Conservation (phyloP, 2,329 filamentous ascomycete genomes). For the Eutypella sp. region DNA sequence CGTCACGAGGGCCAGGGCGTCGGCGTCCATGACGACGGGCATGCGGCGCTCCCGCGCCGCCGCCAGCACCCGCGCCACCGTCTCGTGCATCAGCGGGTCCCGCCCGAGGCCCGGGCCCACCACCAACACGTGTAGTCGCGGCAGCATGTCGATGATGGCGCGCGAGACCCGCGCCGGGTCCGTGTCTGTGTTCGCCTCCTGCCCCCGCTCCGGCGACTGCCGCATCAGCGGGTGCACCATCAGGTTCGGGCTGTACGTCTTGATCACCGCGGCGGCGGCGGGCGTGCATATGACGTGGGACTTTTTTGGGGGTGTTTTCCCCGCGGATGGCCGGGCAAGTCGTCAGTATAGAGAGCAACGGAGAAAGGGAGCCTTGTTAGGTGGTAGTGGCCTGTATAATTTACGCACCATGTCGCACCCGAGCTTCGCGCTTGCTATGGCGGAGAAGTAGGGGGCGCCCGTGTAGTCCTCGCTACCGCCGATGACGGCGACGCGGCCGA, state of each 20-base stretch:
- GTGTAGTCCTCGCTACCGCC: constrained; percentile 96
- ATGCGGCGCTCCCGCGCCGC: constrained; percentile 69
- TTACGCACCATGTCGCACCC: constrained; percentile 78
- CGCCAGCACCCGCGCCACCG: constrained; percentile 70
- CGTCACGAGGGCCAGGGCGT: constrained; percentile 76
- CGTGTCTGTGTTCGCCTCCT: constrained; percentile 44
- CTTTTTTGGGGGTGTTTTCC: constrained; percentile 36
- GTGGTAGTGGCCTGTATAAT: neutral
- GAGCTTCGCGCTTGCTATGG: constrained; percentile 88
- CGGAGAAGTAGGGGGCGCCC: constrained; percentile 95
- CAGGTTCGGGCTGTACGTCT: constrained; percentile 94
- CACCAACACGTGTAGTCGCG: constrained; percentile 85
- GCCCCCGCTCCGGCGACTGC: constrained; percentile 46
- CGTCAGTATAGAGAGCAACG: neutral
- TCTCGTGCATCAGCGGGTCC: constrained; percentile 84
- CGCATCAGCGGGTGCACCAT: constrained; percentile 98
- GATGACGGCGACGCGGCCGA: constrained; percentile 88
- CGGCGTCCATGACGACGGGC: constrained; percentile 86
- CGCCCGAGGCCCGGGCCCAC: constrained; percentile 89
- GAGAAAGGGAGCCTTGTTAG: neutral
- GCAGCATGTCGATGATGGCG: constrained; percentile 72
- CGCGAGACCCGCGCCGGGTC: constrained; percentile 58
- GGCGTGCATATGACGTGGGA: constrained; percentile 95
- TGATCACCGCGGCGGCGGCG: constrained; percentile 81
- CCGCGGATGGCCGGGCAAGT: neutral